These are phyloP conservation scores for Clavaria fumosa DNA, from an alignment of 768 basidiomycete genomes.

Conservation along the genomic window DNA sequence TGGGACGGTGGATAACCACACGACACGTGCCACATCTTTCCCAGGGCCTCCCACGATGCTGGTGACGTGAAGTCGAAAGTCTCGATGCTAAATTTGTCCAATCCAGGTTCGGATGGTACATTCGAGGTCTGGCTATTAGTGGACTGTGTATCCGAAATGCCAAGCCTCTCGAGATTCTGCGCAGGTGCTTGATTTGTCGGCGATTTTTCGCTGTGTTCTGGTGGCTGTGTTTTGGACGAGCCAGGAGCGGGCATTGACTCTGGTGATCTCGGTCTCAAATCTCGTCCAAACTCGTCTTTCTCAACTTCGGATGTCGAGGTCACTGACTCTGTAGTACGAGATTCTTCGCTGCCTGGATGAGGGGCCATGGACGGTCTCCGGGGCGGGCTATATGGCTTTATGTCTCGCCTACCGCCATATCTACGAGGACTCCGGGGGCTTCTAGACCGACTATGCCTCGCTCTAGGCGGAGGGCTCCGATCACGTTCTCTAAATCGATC, in stretches of 20 bases:
- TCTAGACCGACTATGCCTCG: constrained; percentile 52
- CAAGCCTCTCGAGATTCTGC: constrained; percentile 23
- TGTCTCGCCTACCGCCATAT: constrained; percentile 32
- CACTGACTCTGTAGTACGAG: constrained; percentile 13
- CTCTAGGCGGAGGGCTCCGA: constrained; percentile 26
- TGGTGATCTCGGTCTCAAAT: constrained; percentile 47
- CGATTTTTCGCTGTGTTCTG: constrained; percentile 28
- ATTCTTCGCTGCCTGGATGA: constrained; percentile 13
- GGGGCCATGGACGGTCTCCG: constrained; percentile 26
- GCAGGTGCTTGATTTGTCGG: constrained; percentile 31
- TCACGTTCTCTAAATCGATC: constrained; percentile 31
- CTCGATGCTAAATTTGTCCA: constrained; percentile 55
- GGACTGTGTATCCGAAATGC: constrained; percentile 40
- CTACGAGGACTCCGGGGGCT: constrained; percentile 44
- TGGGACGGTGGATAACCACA: constrained; percentile 54
- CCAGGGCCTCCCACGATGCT: constrained; percentile 66
- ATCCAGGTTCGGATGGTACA: constrained; percentile 26
- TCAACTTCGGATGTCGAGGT: constrained; percentile 20
- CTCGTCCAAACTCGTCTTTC: constrained; percentile 81
- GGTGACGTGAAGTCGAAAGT: constrained; percentile 63
- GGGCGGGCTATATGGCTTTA: constrained; percentile 47
- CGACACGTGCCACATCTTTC: constrained; percentile 60
- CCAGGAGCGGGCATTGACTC: constrained; percentile 18
- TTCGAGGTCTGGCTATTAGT: constrained; percentile 26
- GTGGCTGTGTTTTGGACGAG: constrained; percentile 14